Evolutionary conservation across 2,329 filamentous ascomycete species (phyloP), one percentile per base, ranked within the genome.

Genomic region (Byssoonygena ceratinophila): DNA sequence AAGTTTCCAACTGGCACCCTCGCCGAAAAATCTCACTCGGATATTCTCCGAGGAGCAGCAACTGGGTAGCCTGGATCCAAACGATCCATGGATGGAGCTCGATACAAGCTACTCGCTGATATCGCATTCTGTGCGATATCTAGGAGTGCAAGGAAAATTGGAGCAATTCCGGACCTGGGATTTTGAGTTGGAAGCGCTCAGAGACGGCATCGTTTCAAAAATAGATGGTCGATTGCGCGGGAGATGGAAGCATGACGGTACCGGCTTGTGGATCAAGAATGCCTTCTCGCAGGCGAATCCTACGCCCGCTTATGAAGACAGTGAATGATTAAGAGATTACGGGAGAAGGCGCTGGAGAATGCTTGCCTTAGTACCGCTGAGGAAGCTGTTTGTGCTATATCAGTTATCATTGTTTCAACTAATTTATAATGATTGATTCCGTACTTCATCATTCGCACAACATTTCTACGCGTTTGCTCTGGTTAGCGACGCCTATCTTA

Each of bases 11-110:
- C 57, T 77, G 11, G 70, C 72, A 2, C 75, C 74, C 1, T 61
- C 61, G 4, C 55, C 54, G 1, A 52, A 61, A 18, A 67, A 68
- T 59, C 68, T 63, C 9, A 8, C 9, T 18, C 27, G 29, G 9
- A 58, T 63, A 1, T 64, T 73, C 7, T 67, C 71, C 43, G 57
- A 70, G n/a, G 67, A 70, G 46, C 63, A 66, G 18, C 60, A 64
- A 32, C 45, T 46, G 37, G 67, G 64, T 2, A 68, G 67, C 1
- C 61, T 71, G 58, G 69, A 72, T 36, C 63, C 68, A 6, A 68
- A 68, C 20, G 69, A 72, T 53, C 68, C 69, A 0, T 79, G 78
- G 76, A 74, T 76, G 66, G 77, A 81, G 62, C 72, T 77, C 12
- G 71, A 76, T 54, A 74, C 72, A 1, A 67, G 72, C 0, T 80